Evolutionary conservation across 2,329 filamentous ascomycete genomes (phyloP).

Genomic region (Hypoxylon sp.): DNA sequence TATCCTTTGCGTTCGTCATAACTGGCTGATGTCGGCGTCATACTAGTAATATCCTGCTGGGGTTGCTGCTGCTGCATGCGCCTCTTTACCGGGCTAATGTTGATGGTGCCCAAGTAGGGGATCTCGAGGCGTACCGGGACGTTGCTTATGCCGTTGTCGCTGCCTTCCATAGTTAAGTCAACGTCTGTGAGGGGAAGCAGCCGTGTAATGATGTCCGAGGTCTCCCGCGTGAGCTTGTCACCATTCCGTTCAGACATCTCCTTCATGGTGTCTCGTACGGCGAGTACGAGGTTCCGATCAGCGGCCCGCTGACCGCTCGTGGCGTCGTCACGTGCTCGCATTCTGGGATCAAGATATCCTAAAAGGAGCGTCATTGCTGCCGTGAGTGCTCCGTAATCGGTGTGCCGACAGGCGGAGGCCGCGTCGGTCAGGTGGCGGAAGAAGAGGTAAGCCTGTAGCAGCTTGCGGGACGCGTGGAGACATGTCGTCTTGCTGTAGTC

Average conservation of each 20-base stretch:
- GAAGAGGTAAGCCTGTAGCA: constrained; percentile 63
- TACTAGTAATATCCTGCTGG: not conserved
- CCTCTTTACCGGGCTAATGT: constrained; percentile 53
- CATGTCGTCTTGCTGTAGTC: constrained; percentile 64
- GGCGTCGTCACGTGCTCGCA: constrained; percentile 41
- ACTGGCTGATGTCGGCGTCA: not conserved
- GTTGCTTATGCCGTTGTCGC: constrained; percentile 14
- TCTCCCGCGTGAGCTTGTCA: constrained; percentile 59
- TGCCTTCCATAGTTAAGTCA: constrained; percentile 35
- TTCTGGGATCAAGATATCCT: constrained; percentile 60
- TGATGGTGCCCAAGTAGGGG: constrained; percentile 63
- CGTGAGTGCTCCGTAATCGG: constrained; percentile 66
- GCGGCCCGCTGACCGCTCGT: constrained; percentile 48
- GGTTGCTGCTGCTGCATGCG: constrained; percentile 16
- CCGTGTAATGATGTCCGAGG: constrained; percentile 59
- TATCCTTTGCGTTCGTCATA: not conserved
- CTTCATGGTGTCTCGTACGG: constrained; percentile 55
- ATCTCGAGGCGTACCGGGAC: constrained; percentile 57
- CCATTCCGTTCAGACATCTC: constrained; percentile 56
- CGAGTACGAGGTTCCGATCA: constrained; percentile 57
- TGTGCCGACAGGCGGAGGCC: constrained; percentile 60
- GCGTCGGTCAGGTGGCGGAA: constrained; percentile 59
- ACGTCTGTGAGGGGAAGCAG: constrained; percentile 57
- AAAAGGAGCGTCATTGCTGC: constrained; percentile 65
- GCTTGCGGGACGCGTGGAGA: constrained; percentile 64